Base-by-base conservation (phyloP, 1,139 yeast genomes). In the Candida frijolesensis region DNA sequence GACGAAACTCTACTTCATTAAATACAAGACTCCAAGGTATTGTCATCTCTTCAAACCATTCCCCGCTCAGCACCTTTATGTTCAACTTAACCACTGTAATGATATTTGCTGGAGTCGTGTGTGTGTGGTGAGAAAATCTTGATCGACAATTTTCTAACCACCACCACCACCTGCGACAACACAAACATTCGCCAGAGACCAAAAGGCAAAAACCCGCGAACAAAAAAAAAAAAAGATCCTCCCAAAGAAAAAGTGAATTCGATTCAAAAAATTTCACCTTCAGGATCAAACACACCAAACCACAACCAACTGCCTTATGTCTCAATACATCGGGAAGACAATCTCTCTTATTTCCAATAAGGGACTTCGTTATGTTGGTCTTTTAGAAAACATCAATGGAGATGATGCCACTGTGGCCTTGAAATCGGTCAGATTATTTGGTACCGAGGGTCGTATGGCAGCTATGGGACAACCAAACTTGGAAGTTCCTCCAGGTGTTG, bases 361-460 rank as follows among this genome's bases (percentile, higher is more conserved):
- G 60, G 96, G 94, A 46, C 88, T 90, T 59, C 83, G 91, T 58
- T 92, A 91, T 65, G 95, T 91, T 50, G 99, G 99, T 40, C 73
- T 83, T 25, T 79, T 94, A 63, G 92, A 90, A 57, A 87, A 84
- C 56, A 89, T 95, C 63, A 91, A 91, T 67, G 95, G 96, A 16
- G 92, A 88, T 53, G 89, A 89, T 57, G 90, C 97, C 56, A 91
- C 97, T 1, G 96, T 94, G 48, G 87, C 98, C 14, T 79, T 94
- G 61, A 81, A 82, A 50, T 79, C 85, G 47, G 99, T 94, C 45
- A 82, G 92, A 55, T 85, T 92, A 48, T 87, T 86, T 60, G 99
- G 99, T 50, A 88, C 98, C 14, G 99, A 94, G 67, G 97, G 96
- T 29, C 82, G 99, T 61, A 78, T 87, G 60, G 77, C 79, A 25